A percentile compares a stretch with the other conserved stretches of the same genome.
Evolutionary conservation across 163 green algal genomes (phyloP).

Genomic region (Chlamydomonas reinhardtii): DNA sequence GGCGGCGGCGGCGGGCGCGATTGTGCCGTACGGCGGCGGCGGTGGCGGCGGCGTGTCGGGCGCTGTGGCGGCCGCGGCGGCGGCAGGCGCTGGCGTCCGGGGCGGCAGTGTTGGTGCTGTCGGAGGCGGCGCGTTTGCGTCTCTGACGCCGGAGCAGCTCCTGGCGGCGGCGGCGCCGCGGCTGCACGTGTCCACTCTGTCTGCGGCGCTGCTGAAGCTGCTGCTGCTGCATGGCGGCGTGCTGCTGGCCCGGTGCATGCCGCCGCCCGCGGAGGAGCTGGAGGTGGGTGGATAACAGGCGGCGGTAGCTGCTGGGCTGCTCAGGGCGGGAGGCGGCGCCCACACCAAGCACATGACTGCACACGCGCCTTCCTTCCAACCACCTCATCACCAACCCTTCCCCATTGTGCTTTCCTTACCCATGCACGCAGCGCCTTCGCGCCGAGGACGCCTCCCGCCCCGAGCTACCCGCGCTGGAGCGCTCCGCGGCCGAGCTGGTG

Average conservation of each 20-base stretch:
- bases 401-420: no score
- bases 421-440: background rate
- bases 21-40: conserved; percentile 7
- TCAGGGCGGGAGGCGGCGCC: no score
- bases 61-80: background rate
- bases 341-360: no score
- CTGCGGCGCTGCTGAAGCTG: conserved; percentile 55
- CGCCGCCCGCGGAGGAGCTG: conserved; percentile 50
- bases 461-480: conserved; percentile 40
- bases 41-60: background rate
- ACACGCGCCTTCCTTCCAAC: no score
- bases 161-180: conserved; percentile 13
- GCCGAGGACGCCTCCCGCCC: conserved; percentile 9
- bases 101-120: background rate
- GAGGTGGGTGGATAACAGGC: no score
- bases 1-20: background rate
- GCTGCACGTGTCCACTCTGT: conserved; percentile 55
- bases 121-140: conserved; percentile 29
- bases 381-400: no score
- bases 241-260: conserved; percentile 43
- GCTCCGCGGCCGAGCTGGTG: conserved; percentile 44
- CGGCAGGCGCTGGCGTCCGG: background rate
- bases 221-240: conserved; percentile 48
- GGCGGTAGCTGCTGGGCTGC: no score
- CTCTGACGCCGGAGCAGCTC: conserved; percentile 43